Base-by-base conservation (phyloP, 768 basidiomycete genomes). In the Trichaptum fuscoviolaceum region DNA sequence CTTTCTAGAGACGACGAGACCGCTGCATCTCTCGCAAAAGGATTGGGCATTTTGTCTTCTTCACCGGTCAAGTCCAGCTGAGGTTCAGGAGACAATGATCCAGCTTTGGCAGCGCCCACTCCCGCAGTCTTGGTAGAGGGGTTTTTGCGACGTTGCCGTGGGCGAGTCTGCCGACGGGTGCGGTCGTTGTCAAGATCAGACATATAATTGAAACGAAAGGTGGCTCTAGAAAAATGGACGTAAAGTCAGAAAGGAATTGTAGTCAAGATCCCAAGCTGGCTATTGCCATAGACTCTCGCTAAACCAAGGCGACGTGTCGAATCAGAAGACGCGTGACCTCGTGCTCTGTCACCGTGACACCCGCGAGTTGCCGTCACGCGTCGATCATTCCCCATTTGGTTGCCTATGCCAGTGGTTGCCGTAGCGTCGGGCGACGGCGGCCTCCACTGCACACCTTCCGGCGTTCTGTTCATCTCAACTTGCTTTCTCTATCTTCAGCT, bases 111-210 rank as follows among this genome's bases (percentile, higher is more conserved):
- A 15, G 42, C 20, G 42, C 42, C 15, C 15, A 52, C 42, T 12
- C 42, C 42, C 15, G 42, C 3, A 4, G 42, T 20, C 15, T 63
- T 60, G 65, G 64, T 63, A 62, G 42, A 30, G 58, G 63, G 59
- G 15, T 66, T 58, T 26, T 63, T 62, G 66, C 70, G 30, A 75
- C 70, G 57, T 34, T 59, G 66, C 57, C 73, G 69, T 63, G 58
- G 18, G 25, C 59, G 30, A 70, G 24, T 63, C 12, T 52, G 42
- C 42, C 42, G 42, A 52, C 42, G 42, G 42, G 15, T 52, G 42
- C 42, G 42, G 42, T 52, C 42, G 42, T 52, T 52, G 42, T 52
- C 42, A 52, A 20, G 42, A 52, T 52, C 42, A 52, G 42, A 52
- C 42, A 52, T 52, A 52, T 5, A 12, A 52, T 52, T 52, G 42